Percentiles rank a stretch among this genome's conserved stretches.
Conservation (phyloP, 2,329 filamentous ascomycete species). For the Epichloe amarillans region DNA sequence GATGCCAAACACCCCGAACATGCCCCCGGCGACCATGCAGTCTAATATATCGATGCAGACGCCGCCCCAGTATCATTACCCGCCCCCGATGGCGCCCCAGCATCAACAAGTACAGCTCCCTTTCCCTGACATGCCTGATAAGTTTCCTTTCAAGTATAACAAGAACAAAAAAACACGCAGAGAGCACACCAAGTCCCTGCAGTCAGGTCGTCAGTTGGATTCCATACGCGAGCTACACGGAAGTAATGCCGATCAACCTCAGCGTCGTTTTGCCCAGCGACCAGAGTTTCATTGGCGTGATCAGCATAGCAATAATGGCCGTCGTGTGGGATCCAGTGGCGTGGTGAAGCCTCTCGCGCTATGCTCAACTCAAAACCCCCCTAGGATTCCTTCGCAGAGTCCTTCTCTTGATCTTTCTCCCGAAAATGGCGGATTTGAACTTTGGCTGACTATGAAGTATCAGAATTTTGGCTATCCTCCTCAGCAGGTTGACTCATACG, state of each 20-base stretch:
- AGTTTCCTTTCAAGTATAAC: constrained; percentile 26
- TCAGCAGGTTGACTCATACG: constrained; percentile 25
- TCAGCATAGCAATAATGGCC: constrained; percentile 10
- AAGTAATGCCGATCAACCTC: constrained; percentile 23
- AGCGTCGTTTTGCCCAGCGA: constrained; percentile 33
- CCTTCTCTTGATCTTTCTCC: constrained; percentile 49
- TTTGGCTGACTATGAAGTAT: constrained; percentile 54
- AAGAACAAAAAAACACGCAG: constrained; percentile 34
- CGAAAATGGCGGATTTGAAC: constrained; percentile 57
- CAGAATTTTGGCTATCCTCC: constrained; percentile 51
- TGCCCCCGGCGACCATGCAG: constrained; percentile 44
- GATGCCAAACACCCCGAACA: constrained; percentile 57
- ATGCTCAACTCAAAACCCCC: constrained; percentile 2
- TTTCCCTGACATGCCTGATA: constrained; percentile 20
- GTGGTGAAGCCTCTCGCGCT: constrained; percentile 1
- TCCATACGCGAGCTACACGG: constrained; percentile 21
- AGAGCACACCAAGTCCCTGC: constrained; percentile 33
- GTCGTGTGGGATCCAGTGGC: constrained; percentile 11
- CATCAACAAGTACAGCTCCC: constrained; percentile 48
- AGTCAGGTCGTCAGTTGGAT: constrained; percentile 24
- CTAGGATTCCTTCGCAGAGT: constrained; percentile 5
- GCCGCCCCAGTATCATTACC: constrained; percentile 48
- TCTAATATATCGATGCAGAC: constrained; percentile 49
- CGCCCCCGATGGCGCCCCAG: constrained; percentile 42
- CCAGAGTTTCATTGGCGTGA: constrained; percentile 22